Base-by-base conservation (phyloP, 352 stramenopile species). In the Phytophthora lateralis region DNA sequence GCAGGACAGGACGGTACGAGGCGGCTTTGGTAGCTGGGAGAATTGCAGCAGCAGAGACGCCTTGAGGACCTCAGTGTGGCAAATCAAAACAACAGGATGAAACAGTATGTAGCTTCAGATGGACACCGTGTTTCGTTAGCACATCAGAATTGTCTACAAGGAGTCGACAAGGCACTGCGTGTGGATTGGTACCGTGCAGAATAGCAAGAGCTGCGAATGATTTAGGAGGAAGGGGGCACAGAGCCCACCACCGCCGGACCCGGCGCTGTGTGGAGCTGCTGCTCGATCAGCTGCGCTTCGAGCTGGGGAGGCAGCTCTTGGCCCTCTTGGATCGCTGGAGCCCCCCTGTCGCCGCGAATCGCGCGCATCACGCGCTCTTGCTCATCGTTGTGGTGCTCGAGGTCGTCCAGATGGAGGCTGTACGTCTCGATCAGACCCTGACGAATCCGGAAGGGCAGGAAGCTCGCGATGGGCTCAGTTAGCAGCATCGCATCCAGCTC, bases 341-440 rank as follows among this genome's bases (percentile, higher is more conserved):
- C 55, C 27, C 75, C 69, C 2, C 76, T 62, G n/a, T 88, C 81
- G 43, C 78, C 78, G 24, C 84, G 84, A 66, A 93, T 93, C 12
- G 82, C 84, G 51, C 82, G 82, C 68, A 93, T 66, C 48, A 93
- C 84, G 55, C 84, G 82, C 73, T 93, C 84, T 68, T 93, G 80
- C 65, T 93, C 84, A 52, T 89, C 78, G 41, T 77, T 82, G 67
- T 93, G 84, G 66, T 93, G 84, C 69, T 93, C 84, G 37, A 93
- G 65, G 58, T 95, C 86, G 57, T 95, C 86, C 47, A 93, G 63
- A 51, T 95, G 88, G 49, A 95, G 76, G 50, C 85, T 95, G 73
- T 95, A 95, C 14, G 86, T 95, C 63, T 95, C 84, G 59, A 95
- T 95, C 29, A 95, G 74, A 14, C 86, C 86, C 59, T 95, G 86